Percentiles rank a stretch among this genome's conserved stretches.
Evolutionary conservation across 805 yeast genomes (phyloP).

Genomic region (Myxozyma kluyveri): DNA sequence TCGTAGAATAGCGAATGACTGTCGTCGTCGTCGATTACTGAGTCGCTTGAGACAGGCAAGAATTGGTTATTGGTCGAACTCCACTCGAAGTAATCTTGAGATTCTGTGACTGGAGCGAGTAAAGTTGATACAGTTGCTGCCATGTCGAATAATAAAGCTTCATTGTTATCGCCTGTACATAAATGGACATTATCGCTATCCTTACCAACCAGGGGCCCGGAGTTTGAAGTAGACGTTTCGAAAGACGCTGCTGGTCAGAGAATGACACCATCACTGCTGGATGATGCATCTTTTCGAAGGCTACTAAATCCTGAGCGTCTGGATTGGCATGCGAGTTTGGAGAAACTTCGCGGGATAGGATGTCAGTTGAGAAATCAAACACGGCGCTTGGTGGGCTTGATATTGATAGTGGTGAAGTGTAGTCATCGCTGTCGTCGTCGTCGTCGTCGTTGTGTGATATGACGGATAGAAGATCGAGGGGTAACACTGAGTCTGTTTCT

Average conservation of each 20-base stretch:
- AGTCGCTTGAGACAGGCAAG: too few relatives aligned
- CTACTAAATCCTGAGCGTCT: slow-evolving; percentile 20
- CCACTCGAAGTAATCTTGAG: too few relatives aligned
- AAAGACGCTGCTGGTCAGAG: slow-evolving; percentile 29
- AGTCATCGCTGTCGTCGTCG: too few relatives aligned
- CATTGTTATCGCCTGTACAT: slow-evolving; percentile 7
- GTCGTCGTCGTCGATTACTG: too few relatives aligned
- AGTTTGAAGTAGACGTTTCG: slow-evolving; percentile 6
- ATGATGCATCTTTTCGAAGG: slow-evolving; percentile 31
- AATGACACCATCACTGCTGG: slow-evolving; percentile 30
- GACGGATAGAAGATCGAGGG: background rate
- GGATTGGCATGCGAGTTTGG: slow-evolving; percentile 13
- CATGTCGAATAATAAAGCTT: slow-evolving; percentile 18
- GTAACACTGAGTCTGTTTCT: background rate
- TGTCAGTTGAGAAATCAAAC: slow-evolving; percentile 2
- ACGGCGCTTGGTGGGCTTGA: slow-evolving; percentile 1
- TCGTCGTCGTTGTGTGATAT: too few relatives aligned
- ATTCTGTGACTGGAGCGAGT: too few relatives aligned
- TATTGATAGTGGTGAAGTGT: background rate
- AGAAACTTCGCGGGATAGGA: slow-evolving; percentile 5
- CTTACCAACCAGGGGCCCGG: slow-evolving; percentile 26
- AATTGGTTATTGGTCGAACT: too few relatives aligned
- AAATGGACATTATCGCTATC: slow-evolving; percentile 6
- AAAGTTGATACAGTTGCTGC: slow-evolving; percentile 11
- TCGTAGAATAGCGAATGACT: too few relatives aligned